Conservation (phyloP, 768 basidiomycete species). For the Tylopilus subfusipes region DNA sequence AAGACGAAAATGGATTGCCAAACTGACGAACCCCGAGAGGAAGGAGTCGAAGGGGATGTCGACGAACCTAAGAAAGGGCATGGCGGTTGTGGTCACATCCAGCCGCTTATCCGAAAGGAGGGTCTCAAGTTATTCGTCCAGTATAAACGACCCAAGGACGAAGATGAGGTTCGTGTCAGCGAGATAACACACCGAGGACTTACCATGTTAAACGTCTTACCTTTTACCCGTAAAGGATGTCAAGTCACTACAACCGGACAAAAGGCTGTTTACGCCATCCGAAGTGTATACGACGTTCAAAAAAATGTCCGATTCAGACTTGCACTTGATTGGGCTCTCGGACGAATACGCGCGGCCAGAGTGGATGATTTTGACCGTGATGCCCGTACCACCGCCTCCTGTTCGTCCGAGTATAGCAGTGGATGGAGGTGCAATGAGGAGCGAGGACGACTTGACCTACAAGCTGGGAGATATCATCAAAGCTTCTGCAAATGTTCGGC, state of each 20-base stretch:
- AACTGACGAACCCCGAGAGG: conserved; percentile 84
- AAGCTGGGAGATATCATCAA: conserved; percentile 97
- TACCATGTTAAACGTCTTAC: conserved; percentile 9
- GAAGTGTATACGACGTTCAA: conserved; percentile 94
- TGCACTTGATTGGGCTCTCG: conserved; percentile 86
- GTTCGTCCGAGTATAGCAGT: conserved; percentile 98
- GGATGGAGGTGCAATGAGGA: conserved; percentile 93
- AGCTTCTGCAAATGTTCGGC: conserved; percentile 85
- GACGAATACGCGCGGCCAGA: conserved; percentile 96
- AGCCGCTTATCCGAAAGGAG: conserved; percentile 90
- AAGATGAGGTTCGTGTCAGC: conserved; percentile 76
- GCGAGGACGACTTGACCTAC: conserved; percentile 98
- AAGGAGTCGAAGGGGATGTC: conserved; percentile 62
- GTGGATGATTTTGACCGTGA: conserved; percentile 99
- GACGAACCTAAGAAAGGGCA: conserved; percentile 83
- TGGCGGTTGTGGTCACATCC: conserved; percentile 93
- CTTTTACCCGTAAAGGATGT: conserved; percentile 51
- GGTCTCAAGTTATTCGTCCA: conserved; percentile 92
- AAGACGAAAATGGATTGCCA: conserved; percentile 89
- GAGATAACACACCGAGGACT: conserved; percentile 1
- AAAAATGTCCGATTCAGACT: conserved; percentile 89
- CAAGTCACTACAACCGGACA: conserved; percentile 79
- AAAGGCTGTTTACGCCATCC: conserved; percentile 74
- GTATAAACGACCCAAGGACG: conserved; percentile 92
- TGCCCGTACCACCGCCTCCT: conserved; percentile 96